Conservation (phyloP, 2,329 filamentous ascomycete genomes). For the Nectriaceae sp. region DNA sequence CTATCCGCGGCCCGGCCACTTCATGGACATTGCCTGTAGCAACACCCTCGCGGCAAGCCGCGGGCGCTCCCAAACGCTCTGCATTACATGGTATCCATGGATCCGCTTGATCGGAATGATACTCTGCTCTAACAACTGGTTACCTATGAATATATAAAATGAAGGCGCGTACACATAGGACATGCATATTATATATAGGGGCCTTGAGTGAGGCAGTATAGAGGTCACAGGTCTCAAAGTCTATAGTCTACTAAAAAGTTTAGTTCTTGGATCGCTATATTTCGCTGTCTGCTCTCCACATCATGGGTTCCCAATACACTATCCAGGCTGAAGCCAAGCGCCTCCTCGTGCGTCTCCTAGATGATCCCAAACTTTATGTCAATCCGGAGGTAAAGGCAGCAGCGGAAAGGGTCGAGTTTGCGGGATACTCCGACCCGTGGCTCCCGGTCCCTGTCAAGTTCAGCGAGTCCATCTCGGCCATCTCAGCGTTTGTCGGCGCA, state of each 20-base stretch:
- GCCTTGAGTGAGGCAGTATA: too few relatives aligned
- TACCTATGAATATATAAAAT: too few relatives aligned
- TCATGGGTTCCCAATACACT: background rate
- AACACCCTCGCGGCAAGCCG: too few relatives aligned
- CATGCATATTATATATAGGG: too few relatives aligned
- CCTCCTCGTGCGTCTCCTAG: background rate
- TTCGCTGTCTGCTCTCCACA: background rate
- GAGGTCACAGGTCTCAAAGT: background rate
- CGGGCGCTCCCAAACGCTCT: too few relatives aligned
- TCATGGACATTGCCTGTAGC: too few relatives aligned
- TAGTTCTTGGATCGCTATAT: background rate
- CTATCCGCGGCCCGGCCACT: too few relatives aligned
- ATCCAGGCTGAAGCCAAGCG: conserved; percentile 1
- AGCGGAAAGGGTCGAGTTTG: background rate
- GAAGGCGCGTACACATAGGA: too few relatives aligned
- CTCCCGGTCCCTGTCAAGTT: background rate
- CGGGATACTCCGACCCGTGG: background rate
- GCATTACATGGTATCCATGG: too few relatives aligned
- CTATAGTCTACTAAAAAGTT: too few relatives aligned
- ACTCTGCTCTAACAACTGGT: too few relatives aligned
- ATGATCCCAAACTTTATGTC: background rate
- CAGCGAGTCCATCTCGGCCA: background rate
- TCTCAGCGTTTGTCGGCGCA: background rate
- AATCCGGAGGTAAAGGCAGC: background rate
- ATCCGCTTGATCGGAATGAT: too few relatives aligned